Base-by-base conservation (phyloP, 192 early-diverging fungal species). In the Pilaira anomala region DNA sequence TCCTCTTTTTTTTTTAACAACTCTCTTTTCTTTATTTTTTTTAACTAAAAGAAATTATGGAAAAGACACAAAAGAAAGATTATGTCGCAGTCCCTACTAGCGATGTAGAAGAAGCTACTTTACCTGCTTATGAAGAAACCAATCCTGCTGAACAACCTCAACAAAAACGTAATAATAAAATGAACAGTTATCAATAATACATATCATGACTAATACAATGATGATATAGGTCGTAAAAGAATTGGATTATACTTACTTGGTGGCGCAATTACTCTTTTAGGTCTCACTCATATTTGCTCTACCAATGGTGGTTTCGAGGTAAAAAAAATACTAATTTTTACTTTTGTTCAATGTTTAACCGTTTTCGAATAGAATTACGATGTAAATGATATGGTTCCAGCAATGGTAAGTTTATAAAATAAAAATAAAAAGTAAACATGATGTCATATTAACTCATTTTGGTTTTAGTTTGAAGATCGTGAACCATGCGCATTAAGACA, bases 161-260 rank as follows among this genome's bases (percentile, higher is more conserved):
- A 33, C 53, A 55, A 33, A 26, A 55, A 55, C n/a, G 30, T 36
- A 30, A 18, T 25, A 50, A 25, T 9, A 52, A 11, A 25, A 22
- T 28, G n/a, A n/a, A n/a, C n/a, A n/a, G n/a, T n/a, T n/a, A n/a
- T n/a, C n/a, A n/a, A n/a, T n/a, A n/a, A n/a, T n/a, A n/a, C n/a
- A n/a, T n/a, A n/a, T n/a, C n/a, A n/a, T n/a, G n/a, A 4, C 29
- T 18, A 19, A 11, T 18, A 54, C n/a, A 5, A n/a, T 12, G 11
- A 19, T 29, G 14, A 19, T 21, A 33, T 11, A 11, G 53, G 2
- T 1, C 53, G 28, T 55, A 36, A 19, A 36, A 36, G 11, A 18
- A 33, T 30, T 18, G 30, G 53, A 26, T 55, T 30, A 18, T 55
- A 18, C 28, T 58, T 58, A 19, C 40, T 58, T 58, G 56, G 56